Evolutionary conservation across 768 basidiomycete genomes (phyloP), one percentile per base, ranked within the genome.

Genomic region (Kwoniella sp.): DNA sequence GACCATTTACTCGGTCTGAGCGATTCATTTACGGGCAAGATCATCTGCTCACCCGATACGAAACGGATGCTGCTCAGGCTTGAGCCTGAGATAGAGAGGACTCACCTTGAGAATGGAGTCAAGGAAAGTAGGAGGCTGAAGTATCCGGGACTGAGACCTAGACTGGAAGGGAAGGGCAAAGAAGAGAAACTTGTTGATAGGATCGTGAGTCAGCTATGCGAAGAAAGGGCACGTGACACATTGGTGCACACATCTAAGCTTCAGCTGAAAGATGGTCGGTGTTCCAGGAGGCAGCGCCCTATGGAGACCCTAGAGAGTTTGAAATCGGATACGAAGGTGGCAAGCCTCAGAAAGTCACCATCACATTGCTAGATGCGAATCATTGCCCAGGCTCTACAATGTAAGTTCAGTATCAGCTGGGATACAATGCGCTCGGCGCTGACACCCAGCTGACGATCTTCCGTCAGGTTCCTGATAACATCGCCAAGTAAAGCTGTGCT

Each of bases 321-420:
- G 86, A 87, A 37, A 77, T 94, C 20, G 85, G 77, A 0, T 72
- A 68, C 15, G 59, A 84, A 3, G 81, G 84, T 25, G 82, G 82
- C 8, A 86, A 88, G 70, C 79, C 76, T 2, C 26, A 65, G 12
- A 61, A 15, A 30, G 88, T 95, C 11, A 87, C 84, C 0, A 84
- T 96, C 62, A 94, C 92, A 0, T 84, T 90, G 11, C 79, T 96
- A 8, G 91, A 94, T 73, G 94, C 94, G 0, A 96, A 96, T 74
- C 94, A 97, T 78, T 96, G 93, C 76, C 94, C 92, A 12, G 94
- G 94, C 0, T 89, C 93, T 0, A 89, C 92, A 47, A 95, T 97
- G 93, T 93, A n/a, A n/a, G n/a, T n/a, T n/a, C 73, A 28, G 87
- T 81, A 9, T 47, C 17, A 50, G 29, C n/a, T 29, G 26, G n/a